Base-by-base conservation (phyloP, 2,329 filamentous ascomycete genomes). In the Harringtonia lauricola region DNA sequence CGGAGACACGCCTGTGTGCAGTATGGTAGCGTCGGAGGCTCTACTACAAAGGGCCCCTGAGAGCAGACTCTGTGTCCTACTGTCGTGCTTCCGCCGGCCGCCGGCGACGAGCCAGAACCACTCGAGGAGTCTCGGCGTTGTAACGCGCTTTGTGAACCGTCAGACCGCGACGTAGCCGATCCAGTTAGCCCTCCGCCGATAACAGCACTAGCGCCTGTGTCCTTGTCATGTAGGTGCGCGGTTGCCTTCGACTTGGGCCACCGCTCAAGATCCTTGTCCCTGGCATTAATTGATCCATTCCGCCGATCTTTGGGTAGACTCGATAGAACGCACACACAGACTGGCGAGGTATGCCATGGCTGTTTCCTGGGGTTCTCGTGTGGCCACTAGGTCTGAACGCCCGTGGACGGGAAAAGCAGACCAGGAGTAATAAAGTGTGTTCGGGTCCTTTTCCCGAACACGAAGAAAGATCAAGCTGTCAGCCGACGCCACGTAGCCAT, bases 401-500 rank as follows among this genome's bases (percentile, higher is more conserved):
- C 10, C 7, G 24, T 26, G 7, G 24, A 26, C 24, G 10, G 24
- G 24, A 26, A 26, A 26, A 10, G 10, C 24, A 26, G 24, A 26
- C 24, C 24, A 26, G 24, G 10, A 26, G 24, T 26, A 26, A 10
- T 26, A 26, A 10, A 26, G 24, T 15, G 42, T 45, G 9, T 44
- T 3, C 2, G 44, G 42, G 9, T 40, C 35, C 9, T 45, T 34
- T 24, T 45, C 22, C 1, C 5, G 31, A 3, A 47, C 44, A n/a
- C 45, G 42, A 3, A 47, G 24, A 12, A 47, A 39, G 7, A 49
- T 29, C 14, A 49, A 29, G 17, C 44, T 26, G 6, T 49, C 42
- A n/a, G 44, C 44, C 9, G 42, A 35, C 9, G 47, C 28, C 22
- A 49, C 44, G 30, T 49, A 49, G 3, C 44, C 47, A 17, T 17